phyloP scores from a whole-genome alignment of 208 protist genomes.

The Acanthamoeba castellanii region DNA sequence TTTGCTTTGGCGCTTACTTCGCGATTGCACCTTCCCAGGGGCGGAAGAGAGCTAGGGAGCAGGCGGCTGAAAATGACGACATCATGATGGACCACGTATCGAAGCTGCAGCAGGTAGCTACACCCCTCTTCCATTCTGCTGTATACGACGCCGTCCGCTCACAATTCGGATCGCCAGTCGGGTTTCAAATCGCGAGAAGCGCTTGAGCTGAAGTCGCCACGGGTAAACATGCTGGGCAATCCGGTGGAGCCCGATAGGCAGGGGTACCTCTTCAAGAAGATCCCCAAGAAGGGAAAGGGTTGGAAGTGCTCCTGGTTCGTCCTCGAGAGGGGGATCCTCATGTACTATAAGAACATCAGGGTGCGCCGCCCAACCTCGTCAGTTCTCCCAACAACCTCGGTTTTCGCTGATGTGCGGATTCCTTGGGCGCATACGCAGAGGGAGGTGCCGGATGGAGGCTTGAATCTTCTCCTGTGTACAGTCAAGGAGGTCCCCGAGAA shows the following conservation, averaged over 20 bases:
- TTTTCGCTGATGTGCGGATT: not conserved
- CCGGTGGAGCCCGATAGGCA: constrained; percentile 51
- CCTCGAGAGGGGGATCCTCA: constrained; percentile 59
- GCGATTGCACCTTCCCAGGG: not conserved
- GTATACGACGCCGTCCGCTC: not conserved
- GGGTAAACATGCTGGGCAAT: constrained; percentile 27
- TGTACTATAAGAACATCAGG: constrained; percentile 71
- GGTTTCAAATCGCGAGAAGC: constrained; percentile 2
- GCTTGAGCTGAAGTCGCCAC: constrained; percentile 15
- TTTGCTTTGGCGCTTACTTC: no score
- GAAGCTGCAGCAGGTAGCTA: constrained; percentile 30
- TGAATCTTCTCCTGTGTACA: constrained; percentile 73
- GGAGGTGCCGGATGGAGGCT: constrained; percentile 1
- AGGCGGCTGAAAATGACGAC: constrained; percentile 54
- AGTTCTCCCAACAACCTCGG: not conserved
- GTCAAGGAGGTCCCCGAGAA: constrained; percentile 70
- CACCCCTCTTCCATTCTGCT: not conserved
- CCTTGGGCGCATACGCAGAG: not conserved
- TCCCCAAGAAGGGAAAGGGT: not conserved
- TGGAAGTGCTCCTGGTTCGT: constrained; percentile 76
- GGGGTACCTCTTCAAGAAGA: constrained; percentile 72
- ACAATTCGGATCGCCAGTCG: not conserved
- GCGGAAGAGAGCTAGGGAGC: not conserved
- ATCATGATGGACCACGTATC: constrained; percentile 62
- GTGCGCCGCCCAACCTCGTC: not conserved